Percentiles rank a stretch among this genome's conserved stretches.
These are phyloP conservation scores for Aquanectria penicillioides DNA, from an alignment of 2,329 filamentous ascomycete genomes.

Conservation along the genomic window DNA sequence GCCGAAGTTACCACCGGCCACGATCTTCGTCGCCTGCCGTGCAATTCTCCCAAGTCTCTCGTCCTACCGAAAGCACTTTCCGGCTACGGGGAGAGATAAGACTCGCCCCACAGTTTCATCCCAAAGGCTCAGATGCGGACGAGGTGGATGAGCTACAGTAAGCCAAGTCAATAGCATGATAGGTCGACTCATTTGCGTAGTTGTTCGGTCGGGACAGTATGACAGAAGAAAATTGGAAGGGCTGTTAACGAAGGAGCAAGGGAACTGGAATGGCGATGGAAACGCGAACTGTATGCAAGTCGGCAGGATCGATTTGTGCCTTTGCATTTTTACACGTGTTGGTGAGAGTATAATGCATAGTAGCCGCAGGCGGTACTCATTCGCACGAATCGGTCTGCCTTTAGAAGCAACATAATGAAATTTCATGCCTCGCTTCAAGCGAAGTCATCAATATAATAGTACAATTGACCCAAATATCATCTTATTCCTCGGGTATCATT, in stretches of 20 bases:
- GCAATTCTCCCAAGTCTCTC: slow-evolving; percentile 7
- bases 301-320: neutral
- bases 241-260: neutral
- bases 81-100: slow-evolving; percentile 39
- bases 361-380: slow-evolving; percentile 21
- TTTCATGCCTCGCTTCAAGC: slow-evolving; percentile 26
- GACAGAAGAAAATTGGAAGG: too few relatives aligned
- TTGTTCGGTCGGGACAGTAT: too few relatives aligned
- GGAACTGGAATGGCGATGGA: neutral
- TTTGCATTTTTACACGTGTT: neutral
- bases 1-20: slow-evolving; percentile 19
- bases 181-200: too few relatives aligned
- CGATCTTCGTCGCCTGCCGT: slow-evolving; percentile 29
- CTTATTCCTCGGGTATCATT: slow-evolving; percentile 11
- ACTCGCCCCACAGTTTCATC: slow-evolving; percentile 39
- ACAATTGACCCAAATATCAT: slow-evolving; percentile 21
- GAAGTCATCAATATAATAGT: slow-evolving; percentile 36
- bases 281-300: neutral
- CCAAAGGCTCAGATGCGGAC: slow-evolving; percentile 33
- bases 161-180: too few relatives aligned
- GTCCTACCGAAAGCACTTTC: slow-evolving; percentile 27
- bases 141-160: slow-evolving; percentile 50
- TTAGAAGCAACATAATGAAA: slow-evolving; percentile 22
- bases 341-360: slow-evolving; percentile 28
- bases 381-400: slow-evolving; percentile 12